Conservation (phyloP, 2,329 filamentous ascomycete genomes). For the Teratosphaeria epicoccoides region DNA sequence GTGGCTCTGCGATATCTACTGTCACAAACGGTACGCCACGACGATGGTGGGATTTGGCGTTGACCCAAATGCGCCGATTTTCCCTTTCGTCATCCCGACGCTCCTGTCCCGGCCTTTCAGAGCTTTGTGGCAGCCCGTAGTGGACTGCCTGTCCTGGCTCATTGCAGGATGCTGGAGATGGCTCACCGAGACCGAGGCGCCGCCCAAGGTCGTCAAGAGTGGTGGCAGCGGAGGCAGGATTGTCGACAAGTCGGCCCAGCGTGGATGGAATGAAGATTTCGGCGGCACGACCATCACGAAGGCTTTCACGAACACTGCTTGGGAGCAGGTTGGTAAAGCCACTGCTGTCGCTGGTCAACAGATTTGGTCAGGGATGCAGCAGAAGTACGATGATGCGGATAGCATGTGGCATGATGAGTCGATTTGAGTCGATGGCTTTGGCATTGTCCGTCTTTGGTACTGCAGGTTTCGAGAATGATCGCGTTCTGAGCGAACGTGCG, state of each 20-base stretch:
- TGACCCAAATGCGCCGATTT: conserved; percentile 41
- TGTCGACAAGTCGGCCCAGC: background rate
- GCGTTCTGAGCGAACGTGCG: background rate
- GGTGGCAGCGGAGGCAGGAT: background rate
- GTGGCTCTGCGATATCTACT: conserved; percentile 31
- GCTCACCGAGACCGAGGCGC: background rate
- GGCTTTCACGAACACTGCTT: background rate
- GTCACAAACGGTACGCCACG: conserved; percentile 38
- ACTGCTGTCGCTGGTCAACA: conserved; percentile 8
- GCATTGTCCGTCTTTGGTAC: background rate
- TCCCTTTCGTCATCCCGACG: conserved; percentile 47
- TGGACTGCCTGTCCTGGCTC: conserved; percentile 4
- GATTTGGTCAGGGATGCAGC: conserved; percentile 11
- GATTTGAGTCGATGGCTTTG: background rate
- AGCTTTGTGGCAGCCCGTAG: conserved; percentile 26
- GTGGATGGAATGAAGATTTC: background rate
- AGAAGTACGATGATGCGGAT: conserved; percentile 20
- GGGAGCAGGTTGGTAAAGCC: background rate
- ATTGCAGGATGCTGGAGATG: background rate
- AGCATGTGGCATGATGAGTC: conserved; percentile 21
- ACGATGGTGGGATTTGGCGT: conserved; percentile 42
- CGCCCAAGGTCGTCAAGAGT: background rate
- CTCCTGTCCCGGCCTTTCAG: conserved; percentile 37
- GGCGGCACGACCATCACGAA: background rate
- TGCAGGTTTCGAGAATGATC: background rate